These are phyloP conservation scores for Exutisphaerella laricina DNA, from an alignment of 2,329 filamentous ascomycete genomes.

Conservation along the genomic window DNA sequence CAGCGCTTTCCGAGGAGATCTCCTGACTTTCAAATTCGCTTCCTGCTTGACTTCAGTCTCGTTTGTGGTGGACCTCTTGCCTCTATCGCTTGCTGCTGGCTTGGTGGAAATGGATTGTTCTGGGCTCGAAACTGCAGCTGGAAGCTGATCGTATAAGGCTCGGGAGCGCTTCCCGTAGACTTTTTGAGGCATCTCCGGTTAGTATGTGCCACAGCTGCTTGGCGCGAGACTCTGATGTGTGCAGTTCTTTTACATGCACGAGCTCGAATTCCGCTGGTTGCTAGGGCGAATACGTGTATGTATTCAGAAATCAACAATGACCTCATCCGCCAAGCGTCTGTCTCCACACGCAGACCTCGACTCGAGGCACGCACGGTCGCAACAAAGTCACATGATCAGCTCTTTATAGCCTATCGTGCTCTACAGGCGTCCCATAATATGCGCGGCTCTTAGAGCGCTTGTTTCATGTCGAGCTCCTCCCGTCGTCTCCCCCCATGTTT, in stretches of 20 bases:
- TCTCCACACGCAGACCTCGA: no score
- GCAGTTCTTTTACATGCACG: neutral
- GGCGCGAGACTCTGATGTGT: no score
- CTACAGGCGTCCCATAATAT: no score
- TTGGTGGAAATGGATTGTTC: slow-evolving; percentile 15
- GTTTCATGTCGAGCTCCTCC: neutral
- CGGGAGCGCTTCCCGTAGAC: slow-evolving; percentile 38
- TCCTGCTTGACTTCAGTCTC: neutral
- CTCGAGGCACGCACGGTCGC: neutral
- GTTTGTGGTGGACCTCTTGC: neutral
- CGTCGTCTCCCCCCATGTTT: neutral
- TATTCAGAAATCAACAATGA: neutral
- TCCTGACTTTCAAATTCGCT: neutral
- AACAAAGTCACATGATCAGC: neutral
- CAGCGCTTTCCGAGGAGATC: slow-evolving; percentile 16
- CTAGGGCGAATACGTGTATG: no score
- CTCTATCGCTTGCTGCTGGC: slow-evolving; percentile 5
- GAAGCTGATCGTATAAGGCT: slow-evolving; percentile 23
- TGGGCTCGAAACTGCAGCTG: slow-evolving; percentile 25
- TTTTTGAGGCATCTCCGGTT: slow-evolving; percentile 33
- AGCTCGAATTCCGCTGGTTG: neutral
- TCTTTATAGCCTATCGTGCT: neutral
- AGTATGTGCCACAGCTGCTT: no score
- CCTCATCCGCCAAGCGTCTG: neutral
- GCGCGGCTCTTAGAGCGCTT: neutral